phyloP scores from a whole-genome alignment of 768 basidiomycete species.

The Tricholoma bakamatsutake region DNA sequence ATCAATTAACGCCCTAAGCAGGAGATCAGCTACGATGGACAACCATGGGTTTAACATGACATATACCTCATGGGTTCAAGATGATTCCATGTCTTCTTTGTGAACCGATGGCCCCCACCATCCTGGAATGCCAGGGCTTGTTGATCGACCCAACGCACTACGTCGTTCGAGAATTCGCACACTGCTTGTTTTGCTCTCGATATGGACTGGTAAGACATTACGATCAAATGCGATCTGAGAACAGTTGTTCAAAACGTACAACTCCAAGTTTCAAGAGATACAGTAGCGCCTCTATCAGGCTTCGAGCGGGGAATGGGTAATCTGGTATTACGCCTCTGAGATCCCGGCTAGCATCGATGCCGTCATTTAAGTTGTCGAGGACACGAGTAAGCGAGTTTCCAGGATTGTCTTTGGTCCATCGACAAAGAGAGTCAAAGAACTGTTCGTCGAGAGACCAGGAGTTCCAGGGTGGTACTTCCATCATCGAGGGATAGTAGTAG shows the following conservation, averaged over 20 bases:
- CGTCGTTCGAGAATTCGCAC: slow-evolving; percentile 5
- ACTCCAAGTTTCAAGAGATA: slow-evolving; percentile 3
- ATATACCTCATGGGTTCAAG: slow-evolving; percentile 4
- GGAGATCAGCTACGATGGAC: neutral
- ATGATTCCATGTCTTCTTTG: slow-evolving; percentile 2
- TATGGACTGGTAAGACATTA: neutral
- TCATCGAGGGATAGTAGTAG: neutral
- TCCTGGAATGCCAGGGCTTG: slow-evolving; percentile 3
- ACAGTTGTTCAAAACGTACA: neutral
- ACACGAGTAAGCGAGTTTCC: neutral
- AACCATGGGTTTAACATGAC: neutral
- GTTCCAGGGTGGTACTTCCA: slow-evolving; percentile 4
- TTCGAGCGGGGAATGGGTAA: slow-evolving; percentile 5
- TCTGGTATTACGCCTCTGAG: slow-evolving; percentile 3
- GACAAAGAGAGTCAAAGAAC: slow-evolving; percentile 5
- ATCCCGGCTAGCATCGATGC: neutral
- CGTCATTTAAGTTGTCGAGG: neutral
- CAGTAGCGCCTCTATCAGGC: slow-evolving; percentile 1
- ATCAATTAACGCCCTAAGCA: slow-evolving; percentile 7
- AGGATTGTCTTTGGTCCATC: slow-evolving; percentile 4
- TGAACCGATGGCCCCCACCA: slow-evolving; percentile 4
- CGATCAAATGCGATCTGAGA: neutral
- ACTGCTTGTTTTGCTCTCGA: slow-evolving; percentile 4
- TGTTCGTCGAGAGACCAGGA: slow-evolving; percentile 6
- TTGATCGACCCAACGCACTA: slow-evolving; percentile 7